Percentiles rank a stretch among this genome's conserved stretches.
These are phyloP conservation scores for Alnus glutinosa DNA, from an alignment of 306 rosid species.

Conservation along the genomic window DNA sequence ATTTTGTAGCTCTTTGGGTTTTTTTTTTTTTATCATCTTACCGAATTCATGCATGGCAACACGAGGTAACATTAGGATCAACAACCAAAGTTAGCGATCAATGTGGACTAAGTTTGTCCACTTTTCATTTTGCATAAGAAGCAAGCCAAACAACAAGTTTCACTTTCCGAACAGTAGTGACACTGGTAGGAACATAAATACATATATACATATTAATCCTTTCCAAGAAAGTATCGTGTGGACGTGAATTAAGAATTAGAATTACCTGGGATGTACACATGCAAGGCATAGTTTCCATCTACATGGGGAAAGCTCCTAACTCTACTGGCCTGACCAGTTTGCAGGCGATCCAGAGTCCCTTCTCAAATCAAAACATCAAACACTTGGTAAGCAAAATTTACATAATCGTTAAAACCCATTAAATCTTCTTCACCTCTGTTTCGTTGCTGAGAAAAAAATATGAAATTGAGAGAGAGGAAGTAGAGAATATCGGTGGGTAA, in stretches of 20 bases:
- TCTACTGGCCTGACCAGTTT: conserved; percentile 52
- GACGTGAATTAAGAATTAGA: conserved; percentile 4
- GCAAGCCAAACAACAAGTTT: too few species aligned
- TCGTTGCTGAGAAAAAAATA: neutral
- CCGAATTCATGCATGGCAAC: neutral
- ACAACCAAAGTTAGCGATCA: neutral
- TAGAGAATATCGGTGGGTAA: neutral
- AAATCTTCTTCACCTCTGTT: neutral
- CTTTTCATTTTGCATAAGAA: too few species aligned
- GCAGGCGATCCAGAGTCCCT: conserved; percentile 45
- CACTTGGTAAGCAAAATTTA: conserved; percentile 22
- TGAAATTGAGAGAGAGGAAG: neutral
- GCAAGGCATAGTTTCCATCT: conserved; percentile 81
- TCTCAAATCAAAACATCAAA: conserved; percentile 37
- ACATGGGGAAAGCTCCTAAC: conserved; percentile 80
- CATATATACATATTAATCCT: too few species aligned
- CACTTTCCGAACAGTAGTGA: too few species aligned
- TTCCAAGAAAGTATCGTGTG: neutral
- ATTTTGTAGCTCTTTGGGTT: too few species aligned
- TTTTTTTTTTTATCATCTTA: too few species aligned
- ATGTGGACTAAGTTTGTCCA: neutral
- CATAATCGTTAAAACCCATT: neutral
- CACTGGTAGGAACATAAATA: too few species aligned
- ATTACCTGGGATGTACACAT: conserved; percentile 85
- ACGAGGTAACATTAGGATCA: neutral